These are phyloP conservation scores for Exophiala viscosa DNA, from an alignment of 2,329 filamentous ascomycete genomes.

Conservation along the genomic window DNA sequence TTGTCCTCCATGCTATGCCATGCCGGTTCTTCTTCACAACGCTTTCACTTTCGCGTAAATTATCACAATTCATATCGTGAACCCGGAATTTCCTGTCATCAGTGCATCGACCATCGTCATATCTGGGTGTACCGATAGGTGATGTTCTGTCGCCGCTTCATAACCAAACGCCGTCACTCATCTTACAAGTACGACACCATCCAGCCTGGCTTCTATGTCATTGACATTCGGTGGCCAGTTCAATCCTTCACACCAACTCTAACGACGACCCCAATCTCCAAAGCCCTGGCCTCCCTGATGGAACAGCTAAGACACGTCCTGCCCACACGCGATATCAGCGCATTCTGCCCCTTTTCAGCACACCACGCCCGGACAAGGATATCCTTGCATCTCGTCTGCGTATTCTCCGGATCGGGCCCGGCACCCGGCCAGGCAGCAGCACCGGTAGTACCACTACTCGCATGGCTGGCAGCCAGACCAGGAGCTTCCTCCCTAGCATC, in stretches of 20 bases:
- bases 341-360: slow-evolving; percentile 40
- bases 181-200: too few relatives aligned
- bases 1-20: too few relatives aligned
- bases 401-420: slow-evolving; percentile 1
- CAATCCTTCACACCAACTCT: slow-evolving; percentile 33
- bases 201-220: not conserved
- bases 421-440: not conserved
- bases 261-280: slow-evolving; percentile 39
- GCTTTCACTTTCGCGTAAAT: too few relatives aligned
- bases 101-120: too few relatives aligned
- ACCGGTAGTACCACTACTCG: slow-evolving; percentile 11
- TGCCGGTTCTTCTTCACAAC: too few relatives aligned
- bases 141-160: not conserved
- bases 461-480: slow-evolving; percentile 2
- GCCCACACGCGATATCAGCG: slow-evolving; percentile 40
- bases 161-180: not conserved
- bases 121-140: not conserved
- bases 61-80: too few relatives aligned
- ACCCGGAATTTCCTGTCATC: too few relatives aligned
- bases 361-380: slow-evolving; percentile 45
- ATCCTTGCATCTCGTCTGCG: slow-evolving; percentile 34
- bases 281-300: slow-evolving; percentile 41
- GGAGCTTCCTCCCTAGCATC: slow-evolving; percentile 14
- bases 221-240: not conserved
- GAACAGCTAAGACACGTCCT: slow-evolving; percentile 36